Evolutionary conservation across 306 rosid species (phyloP), one percentile per base, ranked within the genome.

Genomic region (Dalbergia cultrata): DNA sequence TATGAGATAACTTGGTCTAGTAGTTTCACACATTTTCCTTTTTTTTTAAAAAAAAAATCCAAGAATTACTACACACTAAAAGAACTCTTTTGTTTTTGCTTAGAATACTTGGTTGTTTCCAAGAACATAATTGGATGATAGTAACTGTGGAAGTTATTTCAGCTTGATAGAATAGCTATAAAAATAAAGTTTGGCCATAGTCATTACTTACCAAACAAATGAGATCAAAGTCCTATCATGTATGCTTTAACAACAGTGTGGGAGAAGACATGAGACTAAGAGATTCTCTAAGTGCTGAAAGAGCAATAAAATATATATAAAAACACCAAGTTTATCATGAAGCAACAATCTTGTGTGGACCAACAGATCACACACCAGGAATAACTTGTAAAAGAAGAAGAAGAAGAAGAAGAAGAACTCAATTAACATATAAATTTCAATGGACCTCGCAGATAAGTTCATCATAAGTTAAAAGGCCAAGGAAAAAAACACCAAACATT

Each of bases 401-500:
- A n/a, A n/a, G n/a, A n/a, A n/a, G n/a, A n/a, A n/a, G n/a, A n/a
- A n/a, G n/a, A 68, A n/a, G 21, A 81, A 53, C 18, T 4, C 59
- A 53, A 8, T 53, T n/a, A n/a, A n/a, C n/a, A n/a, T n/a, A n/a
- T n/a, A n/a, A n/a, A n/a, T 50, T 76, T 49, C 80, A 53, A n/a
- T n/a, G n/a, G n/a, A n/a, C n/a, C n/a, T n/a, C n/a, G n/a, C n/a
- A n/a, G n/a, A n/a, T n/a, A n/a, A 75, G 34, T 50, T 68, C 67
- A 74, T 70, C 73, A 70, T 19, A 49, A 22, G 33, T 31, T 17
- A 68, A 14, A 19, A 69, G 26, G 22, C 35, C 13, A n/a, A n/a
- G n/a, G n/a, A n/a, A n/a, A 17, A 80, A 68, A n/a, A 79, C 37
- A 34, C 45, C 70, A 66, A 83, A 14, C 49, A 70, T 43, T 53